Evolutionary conservation across 768 basidiomycete species (phyloP), one percentile per base, ranked within the genome.

Genomic region (Tremella mesenterica): DNA sequence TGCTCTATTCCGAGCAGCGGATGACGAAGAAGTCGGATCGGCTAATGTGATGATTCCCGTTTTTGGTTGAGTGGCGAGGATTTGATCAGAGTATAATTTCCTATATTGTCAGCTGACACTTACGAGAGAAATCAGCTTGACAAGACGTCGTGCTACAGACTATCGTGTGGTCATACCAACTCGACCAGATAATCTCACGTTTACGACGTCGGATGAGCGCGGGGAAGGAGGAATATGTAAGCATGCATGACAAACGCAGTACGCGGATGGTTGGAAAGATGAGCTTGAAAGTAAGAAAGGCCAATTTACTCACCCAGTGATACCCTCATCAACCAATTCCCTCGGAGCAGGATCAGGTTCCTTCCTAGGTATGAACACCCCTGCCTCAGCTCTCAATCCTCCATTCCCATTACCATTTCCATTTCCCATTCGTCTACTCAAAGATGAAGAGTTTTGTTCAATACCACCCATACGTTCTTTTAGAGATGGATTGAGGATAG

Each of bases 21-120:
- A 7, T 20, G 18, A 25, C 18, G 18, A 9, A 8, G 41, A n/a
- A 10, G 10, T 25, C 26, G 20, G 27, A 14, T 50, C 49, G 18
- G 51, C 47, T n/a, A 71, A 53, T 4, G 67, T 73, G 39, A 63
- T 63, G 21, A 66, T 61, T 10, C 50, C 38, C 5, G 67, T 55
- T 9, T 33, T 25, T 3, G 69, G 62, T 48, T 64, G 56, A 1
- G 59, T 39, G 13, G 61, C 54, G 18, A 87, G 70, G 45, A 89
- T 78, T 1, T 81, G 81, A 67, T 91, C 88, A 2, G 88, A 89
- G 49, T 88, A 85, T 78, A 91, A 78, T 80, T 88, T 90, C 56
- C 88, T 89, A 39, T 16, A 28, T 16, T 13, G n/a, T 48, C 38
- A 46, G 38, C 47, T 16, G 23, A 5, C 6, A 23, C 6, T 14